A percentile compares a stretch with the other conserved stretches of the same genome.
Evolutionary conservation across 2,329 filamentous ascomycete genomes (phyloP).

Genomic region (Ceratocystis alfenasii): DNA sequence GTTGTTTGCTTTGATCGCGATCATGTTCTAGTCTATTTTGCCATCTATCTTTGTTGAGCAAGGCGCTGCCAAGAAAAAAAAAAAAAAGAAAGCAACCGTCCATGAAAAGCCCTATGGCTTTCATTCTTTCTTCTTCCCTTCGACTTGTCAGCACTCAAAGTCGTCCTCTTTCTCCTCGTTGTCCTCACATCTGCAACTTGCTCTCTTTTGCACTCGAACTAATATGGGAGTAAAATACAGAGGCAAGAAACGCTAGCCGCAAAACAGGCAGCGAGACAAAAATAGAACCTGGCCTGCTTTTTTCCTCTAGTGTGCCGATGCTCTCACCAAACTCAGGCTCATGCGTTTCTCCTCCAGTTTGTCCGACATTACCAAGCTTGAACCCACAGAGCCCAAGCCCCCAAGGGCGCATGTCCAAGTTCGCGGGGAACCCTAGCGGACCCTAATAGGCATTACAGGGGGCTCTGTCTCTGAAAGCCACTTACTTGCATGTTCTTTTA

Average conservation of each 20-base stretch:
- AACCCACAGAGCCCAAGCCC: not conserved
- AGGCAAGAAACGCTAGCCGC: no score
- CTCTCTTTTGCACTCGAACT: not conserved
- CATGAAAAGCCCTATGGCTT: not conserved
- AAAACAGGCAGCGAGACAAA: not conserved
- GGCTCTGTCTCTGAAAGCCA: not conserved
- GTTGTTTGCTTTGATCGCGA: not conserved
- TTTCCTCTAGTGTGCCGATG: not conserved
- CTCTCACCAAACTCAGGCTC: not conserved
- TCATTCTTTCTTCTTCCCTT: not conserved
- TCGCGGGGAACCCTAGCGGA: not conserved
- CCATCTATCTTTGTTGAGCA: not conserved
- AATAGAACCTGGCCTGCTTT: not conserved
- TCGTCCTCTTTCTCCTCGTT: no score
- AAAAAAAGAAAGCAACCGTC: not conserved
- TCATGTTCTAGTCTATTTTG: not conserved
- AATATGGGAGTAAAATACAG: no score
- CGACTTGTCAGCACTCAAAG: not conserved
- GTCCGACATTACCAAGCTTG: not conserved
- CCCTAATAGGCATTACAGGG: not conserved
- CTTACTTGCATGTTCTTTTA: slow-evolving; percentile 26
- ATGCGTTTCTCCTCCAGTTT: not conserved
- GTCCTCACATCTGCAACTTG: not conserved
- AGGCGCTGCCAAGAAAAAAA: not conserved
- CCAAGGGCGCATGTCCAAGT: not conserved